Percentiles rank a stretch among this genome's conserved stretches.
phyloP scores from a whole-genome alignment of 208 protist species.

The Trypanosoma melophagium region DNA sequence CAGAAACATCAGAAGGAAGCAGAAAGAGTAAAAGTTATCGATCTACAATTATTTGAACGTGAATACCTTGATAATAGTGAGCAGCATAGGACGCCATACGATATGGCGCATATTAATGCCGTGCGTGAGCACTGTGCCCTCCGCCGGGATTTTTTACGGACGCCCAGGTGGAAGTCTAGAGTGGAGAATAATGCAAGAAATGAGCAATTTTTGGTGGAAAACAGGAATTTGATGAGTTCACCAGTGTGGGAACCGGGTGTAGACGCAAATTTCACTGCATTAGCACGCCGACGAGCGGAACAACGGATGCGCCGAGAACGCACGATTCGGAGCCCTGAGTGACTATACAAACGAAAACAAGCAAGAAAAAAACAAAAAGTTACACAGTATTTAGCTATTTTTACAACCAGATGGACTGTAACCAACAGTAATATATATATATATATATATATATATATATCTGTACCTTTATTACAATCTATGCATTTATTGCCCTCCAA shows the following conservation, averaged over 20 bases:
- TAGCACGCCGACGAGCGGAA: no score
- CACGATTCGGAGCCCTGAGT: no score
- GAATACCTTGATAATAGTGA: slow-evolving; percentile 1
- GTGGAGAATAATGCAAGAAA: background rate
- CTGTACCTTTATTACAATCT: no score
- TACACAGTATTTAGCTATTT: no score
- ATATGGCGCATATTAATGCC: slow-evolving; percentile 12
- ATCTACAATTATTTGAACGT: slow-evolving; percentile 6
- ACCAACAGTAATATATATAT: no score
- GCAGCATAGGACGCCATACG: background rate
- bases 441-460: no score
- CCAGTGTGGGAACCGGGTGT: background rate
- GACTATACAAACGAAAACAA: no score
- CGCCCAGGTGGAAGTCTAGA: background rate
- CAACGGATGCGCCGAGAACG: no score
- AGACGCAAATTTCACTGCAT: background rate
- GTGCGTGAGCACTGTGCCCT: slow-evolving; percentile 15
- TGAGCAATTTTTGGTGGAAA: background rate
- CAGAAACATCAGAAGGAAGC: background rate
- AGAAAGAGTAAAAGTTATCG: background rate
- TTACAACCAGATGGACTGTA: no score
- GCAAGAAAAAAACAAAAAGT: no score
- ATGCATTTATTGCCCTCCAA: no score
- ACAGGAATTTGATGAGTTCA: slow-evolving; percentile 1
- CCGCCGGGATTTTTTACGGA: background rate